phyloP scores from a whole-genome alignment of 495 filamentous ascomycete genomes.

The Daldinia bambusicola region DNA sequence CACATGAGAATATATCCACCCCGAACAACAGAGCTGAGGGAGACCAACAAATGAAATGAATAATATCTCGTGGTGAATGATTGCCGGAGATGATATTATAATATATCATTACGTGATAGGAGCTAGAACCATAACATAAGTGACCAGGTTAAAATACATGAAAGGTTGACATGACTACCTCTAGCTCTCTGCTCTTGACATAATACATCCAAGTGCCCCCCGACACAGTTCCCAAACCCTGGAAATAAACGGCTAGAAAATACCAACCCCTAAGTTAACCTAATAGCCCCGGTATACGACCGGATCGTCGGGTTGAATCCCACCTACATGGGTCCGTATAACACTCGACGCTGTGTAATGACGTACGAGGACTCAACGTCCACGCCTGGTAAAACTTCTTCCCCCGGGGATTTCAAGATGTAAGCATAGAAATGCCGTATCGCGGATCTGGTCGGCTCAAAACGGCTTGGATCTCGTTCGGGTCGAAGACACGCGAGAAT shows the following conservation, averaged over 20 bases:
- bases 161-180: neutral
- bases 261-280: slow-evolving; percentile 7
- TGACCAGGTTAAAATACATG: slow-evolving; percentile 14
- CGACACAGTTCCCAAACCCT: neutral
- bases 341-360: slow-evolving; percentile 46
- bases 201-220: neutral
- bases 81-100: neutral
- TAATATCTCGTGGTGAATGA: neutral
- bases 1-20: slow-evolving; percentile 2
- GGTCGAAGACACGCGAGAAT: slow-evolving; percentile 55
- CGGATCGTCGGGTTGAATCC: slow-evolving; percentile 42
- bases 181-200: slow-evolving; percentile 4
- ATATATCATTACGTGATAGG: slow-evolving; percentile 20
- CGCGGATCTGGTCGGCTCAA: slow-evolving; percentile 57
- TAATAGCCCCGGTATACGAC: slow-evolving; percentile 20
- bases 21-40: neutral
- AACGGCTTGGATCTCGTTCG: slow-evolving; percentile 53
- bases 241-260: neutral
- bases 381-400: neutral
- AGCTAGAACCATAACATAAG: neutral
- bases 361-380: slow-evolving; percentile 30
- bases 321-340: slow-evolving; percentile 42
- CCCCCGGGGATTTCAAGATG: slow-evolving; percentile 33
- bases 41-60: neutral
- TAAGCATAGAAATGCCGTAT: slow-evolving; percentile 58